These are phyloP conservation scores for Quercus cerris DNA, from an alignment of 306 rosid species.

Conservation along the genomic window DNA sequence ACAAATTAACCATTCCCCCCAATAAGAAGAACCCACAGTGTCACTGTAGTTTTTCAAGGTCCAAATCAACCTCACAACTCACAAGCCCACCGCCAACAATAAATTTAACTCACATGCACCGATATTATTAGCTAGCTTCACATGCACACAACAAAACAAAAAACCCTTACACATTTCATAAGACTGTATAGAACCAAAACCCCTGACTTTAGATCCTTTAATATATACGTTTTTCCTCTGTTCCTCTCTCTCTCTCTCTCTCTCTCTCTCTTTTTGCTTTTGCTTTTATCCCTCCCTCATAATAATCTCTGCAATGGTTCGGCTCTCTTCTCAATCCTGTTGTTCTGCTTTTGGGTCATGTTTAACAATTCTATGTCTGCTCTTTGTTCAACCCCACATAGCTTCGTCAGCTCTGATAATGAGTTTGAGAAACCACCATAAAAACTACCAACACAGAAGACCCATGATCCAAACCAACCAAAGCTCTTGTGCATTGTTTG, in stretches of 20 bases:
- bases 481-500: conserved; percentile 69
- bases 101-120: conserved; percentile 25
- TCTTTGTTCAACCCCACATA: conserved; percentile 33
- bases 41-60: not conserved
- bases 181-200: not conserved
- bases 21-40: not conserved
- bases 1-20: not conserved
- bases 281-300: not conserved
- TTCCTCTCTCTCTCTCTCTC: not conserved
- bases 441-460: conserved; percentile 35
- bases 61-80: conserved; percentile 2
- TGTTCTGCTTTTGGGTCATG: conserved; percentile 4
- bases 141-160: conserved; percentile 28
- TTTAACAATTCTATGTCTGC: conserved; percentile 24
- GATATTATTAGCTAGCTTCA: conserved; percentile 6
- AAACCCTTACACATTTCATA: not conserved
- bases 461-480: conserved; percentile 76
- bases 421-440: conserved; percentile 60
- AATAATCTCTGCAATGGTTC: conserved; percentile 36
- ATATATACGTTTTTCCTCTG: conserved; percentile 19
- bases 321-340: conserved; percentile 16
- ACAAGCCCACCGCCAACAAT: conserved; percentile 7
- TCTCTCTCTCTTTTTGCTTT: conserved; percentile 32
- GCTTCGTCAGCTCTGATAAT: conserved; percentile 54
- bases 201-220: not conserved